Base-by-base conservation (phyloP, 805 yeast species). In the Torulaspora gathmanii region DNA sequence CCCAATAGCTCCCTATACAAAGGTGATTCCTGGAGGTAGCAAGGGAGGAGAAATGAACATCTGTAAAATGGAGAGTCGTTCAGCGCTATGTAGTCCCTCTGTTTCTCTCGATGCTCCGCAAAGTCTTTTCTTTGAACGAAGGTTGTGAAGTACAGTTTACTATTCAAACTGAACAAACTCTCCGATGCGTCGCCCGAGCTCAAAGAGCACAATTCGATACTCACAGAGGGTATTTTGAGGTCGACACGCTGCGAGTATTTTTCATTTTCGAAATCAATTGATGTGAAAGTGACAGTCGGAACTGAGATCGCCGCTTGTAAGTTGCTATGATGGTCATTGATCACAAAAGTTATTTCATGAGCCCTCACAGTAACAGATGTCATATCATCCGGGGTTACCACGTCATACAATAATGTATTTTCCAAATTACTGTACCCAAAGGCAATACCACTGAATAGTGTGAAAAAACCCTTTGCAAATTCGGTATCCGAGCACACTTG, bases 11-110 rank as follows among this genome's bases (percentile, higher is more conserved):
- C 69, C n/a, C 70, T 64, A 52, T 82, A 86, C 0, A 51, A 33
- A 16, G 54, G 54, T 0, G 66, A 61, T 39, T 73, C 75, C 43
- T 82, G 74, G 11, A 68, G 65, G 11, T 72, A 71, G 5, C 71
- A 73, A 3, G 76, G 74, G 7, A 91, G 61, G 23, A 91, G 63
- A 60, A 88, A 90, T 0, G 93, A 82, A 16, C 80, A 70, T 44
- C 99, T 67, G 53, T 87, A 93, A 50, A 79, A 88, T 0, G 96
- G 88, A 0, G 86, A 84, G 70, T 93, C 99, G 55, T 87, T 85
- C 5, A 69, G 52, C 15, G 77, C 67, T 1, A 90, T 65, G 61
- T 86, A 95, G 2, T 70, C 69, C 42, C 81, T 81, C 60, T 90
- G 96, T 15, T 66, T 56, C 8, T 58, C 56, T 41, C 78, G 64